Base-by-base conservation (phyloP, 768 basidiomycete species). In the Auricularia sp. region DNA sequence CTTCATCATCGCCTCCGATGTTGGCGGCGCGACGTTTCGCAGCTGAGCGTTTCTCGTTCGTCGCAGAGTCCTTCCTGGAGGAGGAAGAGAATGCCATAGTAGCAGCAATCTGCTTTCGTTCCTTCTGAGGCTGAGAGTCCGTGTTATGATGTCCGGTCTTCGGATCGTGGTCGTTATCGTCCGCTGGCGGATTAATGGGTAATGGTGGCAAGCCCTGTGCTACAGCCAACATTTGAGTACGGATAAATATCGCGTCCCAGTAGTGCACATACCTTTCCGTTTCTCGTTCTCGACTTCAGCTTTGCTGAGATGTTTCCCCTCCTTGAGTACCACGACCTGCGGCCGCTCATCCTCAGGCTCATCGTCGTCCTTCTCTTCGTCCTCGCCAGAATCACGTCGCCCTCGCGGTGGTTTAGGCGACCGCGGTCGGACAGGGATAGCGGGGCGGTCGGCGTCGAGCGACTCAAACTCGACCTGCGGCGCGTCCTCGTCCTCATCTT, bases 301-400 rank as follows among this genome's bases (percentile, higher is more conserved):
- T 67, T 82, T 87, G 1, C 84, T 84, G 53, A 97, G 79, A 77
- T 97, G 94, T 72, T 91, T 95, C 34, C 94, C 93, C 68, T 88
- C 84, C 71, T 84, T 91, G 68, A 97, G 72, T 8, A 96, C 93
- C 3, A 97, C 91, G 7, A 97, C 85, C 71, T 91, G 90, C 2
- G 93, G 93, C 68, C 82, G 86, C 74, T 95, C 93, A 69, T 93
- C 93, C 0, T 72, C 83, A 3, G 78, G 78, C 65, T 86, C 86
- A 64, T 91, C 90, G 62, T 86, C 85, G 12, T 83, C 88, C 68
- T 87, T 89, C 61, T 88, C 88, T 7, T 83, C 85, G 64, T 90
- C 84, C 59, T 84, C 81, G 12, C 60, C 23, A 6, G 62, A 56
- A 12, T 60, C 65, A 44, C 43, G 43, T 16, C 35, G 43, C 62